These are phyloP conservation scores for Haematococcus lacustris DNA, from an alignment of 139 green algal genomes.

Conservation along the genomic window DNA sequence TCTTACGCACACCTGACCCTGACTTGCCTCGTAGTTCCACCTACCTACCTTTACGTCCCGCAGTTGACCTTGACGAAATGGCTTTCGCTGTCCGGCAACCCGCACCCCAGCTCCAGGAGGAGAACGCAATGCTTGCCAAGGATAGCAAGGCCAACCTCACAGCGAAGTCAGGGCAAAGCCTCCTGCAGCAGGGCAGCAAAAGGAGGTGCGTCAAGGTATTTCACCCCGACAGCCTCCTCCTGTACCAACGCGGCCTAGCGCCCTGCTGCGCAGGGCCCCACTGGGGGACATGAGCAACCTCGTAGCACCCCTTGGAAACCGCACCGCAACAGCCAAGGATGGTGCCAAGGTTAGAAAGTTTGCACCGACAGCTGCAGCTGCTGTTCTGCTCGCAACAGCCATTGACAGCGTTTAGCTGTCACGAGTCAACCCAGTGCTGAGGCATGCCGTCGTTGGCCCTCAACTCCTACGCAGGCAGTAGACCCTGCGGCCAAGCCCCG, in stretches of 20 bases:
- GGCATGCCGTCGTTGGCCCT: neutral
- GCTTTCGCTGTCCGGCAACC: neutral
- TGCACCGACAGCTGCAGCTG: neutral
- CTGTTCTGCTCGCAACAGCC: too few relatives aligned
- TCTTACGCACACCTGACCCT: too few relatives aligned
- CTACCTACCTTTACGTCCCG: too few relatives aligned
- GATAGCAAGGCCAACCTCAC: neutral
- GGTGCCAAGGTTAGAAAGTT: slow-evolving; percentile 4
- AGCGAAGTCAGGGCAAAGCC: neutral
- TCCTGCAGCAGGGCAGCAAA: slow-evolving; percentile 13
- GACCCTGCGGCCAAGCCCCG: neutral
- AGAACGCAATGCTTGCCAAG: slow-evolving; percentile 2
- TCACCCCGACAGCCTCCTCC: too few relatives aligned
- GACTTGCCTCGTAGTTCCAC: too few relatives aligned
- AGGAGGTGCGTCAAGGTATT: neutral
- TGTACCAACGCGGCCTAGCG: neutral
- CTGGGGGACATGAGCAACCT: slow-evolving; percentile 71
- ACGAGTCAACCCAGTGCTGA: neutral
- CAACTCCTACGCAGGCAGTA: neutral
- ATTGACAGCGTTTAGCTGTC: too few relatives aligned
- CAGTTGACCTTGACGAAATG: neutral
- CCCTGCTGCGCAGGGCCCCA: slow-evolving; percentile 27
- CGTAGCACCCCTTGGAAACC: slow-evolving; percentile 10
- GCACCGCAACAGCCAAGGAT: slow-evolving; percentile 40
- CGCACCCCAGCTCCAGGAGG: neutral